A percentile compares a stretch with the other conserved stretches of the same genome.
These are phyloP conservation scores for Hyphopichia pseudoburtonii DNA, from an alignment of 1,139 yeast genomes.

Conservation along the genomic window DNA sequence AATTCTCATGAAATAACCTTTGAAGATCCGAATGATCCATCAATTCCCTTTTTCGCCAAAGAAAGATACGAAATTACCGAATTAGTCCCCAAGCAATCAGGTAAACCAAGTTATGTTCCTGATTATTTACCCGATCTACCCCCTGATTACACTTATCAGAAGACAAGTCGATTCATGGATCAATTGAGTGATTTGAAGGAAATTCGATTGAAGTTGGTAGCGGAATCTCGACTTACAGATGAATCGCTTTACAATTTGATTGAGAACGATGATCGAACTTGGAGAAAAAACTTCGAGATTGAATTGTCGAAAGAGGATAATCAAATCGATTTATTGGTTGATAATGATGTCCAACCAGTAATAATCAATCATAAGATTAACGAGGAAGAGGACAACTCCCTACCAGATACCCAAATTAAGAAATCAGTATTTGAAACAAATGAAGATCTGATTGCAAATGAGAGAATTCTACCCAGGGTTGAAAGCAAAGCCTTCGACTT, in stretches of 20 bases:
- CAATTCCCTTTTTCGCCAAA: conserved; percentile 41
- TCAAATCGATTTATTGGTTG: conserved; percentile 11
- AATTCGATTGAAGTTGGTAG: conserved; percentile 68
- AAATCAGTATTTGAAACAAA: conserved; percentile 9
- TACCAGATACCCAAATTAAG: conserved; percentile 19
- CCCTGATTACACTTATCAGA: conserved; percentile 86
- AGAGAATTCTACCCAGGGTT: conserved; percentile 2
- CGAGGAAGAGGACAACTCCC: conserved; percentile 11
- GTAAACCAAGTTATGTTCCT: conserved; percentile 60
- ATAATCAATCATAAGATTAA: no score
- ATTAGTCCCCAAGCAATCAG: conserved; percentile 54
- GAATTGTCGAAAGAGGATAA: conserved; percentile 15
- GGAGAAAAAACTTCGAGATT: conserved; percentile 29
- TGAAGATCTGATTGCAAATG: background rate
- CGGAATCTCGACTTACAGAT: conserved; percentile 80
- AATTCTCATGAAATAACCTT: conserved; percentile 4
- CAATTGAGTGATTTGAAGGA: conserved; percentile 71
- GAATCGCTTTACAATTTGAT: conserved; percentile 65
- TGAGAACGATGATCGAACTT: conserved; percentile 38
- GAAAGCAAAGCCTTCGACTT: conserved; percentile 46
- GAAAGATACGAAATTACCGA: conserved; percentile 52
- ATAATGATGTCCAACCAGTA: conserved; percentile 21
- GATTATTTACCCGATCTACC: conserved; percentile 83
- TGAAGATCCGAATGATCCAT: conserved; percentile 28
- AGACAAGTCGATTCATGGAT: conserved; percentile 66